Conservation (phyloP, 768 basidiomycete species). For the Crucibulum laeve region DNA sequence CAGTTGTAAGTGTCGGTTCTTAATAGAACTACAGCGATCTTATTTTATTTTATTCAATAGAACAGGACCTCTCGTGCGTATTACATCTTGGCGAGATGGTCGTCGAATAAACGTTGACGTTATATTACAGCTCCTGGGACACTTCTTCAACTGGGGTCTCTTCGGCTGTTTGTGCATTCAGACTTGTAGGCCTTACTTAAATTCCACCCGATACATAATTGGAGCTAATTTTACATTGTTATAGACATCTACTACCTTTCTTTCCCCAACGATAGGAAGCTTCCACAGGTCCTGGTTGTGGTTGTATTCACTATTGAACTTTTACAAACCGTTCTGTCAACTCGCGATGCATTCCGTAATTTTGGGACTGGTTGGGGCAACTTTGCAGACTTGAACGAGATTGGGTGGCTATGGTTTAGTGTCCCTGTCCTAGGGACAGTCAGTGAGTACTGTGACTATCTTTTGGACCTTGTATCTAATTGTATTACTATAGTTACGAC, state of each 20-base stretch:
- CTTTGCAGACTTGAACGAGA: conserved; percentile 12
- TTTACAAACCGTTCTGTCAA: conserved; percentile 16
- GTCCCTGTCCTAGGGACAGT: conserved; percentile 11
- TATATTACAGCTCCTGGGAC: neutral
- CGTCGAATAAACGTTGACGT: no score
- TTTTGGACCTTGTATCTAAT: neutral
- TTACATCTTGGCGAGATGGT: no score
- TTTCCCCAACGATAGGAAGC: conserved; percentile 18
- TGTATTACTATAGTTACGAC: conserved; percentile 12
- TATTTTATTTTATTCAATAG: no score
- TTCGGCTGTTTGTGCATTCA: neutral
- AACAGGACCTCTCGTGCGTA: no score
- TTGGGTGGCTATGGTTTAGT: conserved; percentile 19
- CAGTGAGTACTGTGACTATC: neutral
- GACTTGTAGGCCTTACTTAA: neutral
- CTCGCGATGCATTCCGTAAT: conserved; percentile 17
- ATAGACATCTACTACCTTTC: conserved; percentile 24
- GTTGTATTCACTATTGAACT: conserved; percentile 12
- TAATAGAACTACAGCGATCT: no score
- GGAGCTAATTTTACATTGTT: no score
- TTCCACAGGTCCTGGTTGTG: conserved; percentile 16
- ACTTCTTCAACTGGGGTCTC: neutral
- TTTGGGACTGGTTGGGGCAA: conserved; percentile 21
- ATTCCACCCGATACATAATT: neutral
- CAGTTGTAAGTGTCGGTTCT: no score